These are phyloP conservation scores for Lentinula novae-zelandiae DNA, from an alignment of 1,284 basidiomycete species.

Conservation along the genomic window DNA sequence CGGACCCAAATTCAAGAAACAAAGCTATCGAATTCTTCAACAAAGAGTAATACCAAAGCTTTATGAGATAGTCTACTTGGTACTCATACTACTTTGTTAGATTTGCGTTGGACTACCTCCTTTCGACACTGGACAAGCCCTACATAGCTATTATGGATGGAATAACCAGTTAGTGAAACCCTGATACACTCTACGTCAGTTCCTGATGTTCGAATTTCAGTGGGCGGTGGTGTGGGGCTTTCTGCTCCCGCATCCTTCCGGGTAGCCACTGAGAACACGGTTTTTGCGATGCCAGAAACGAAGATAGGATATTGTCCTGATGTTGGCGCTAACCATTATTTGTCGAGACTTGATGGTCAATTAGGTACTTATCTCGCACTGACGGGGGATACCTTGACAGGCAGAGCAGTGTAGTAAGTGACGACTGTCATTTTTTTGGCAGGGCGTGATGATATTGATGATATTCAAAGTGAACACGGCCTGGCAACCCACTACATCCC, in stretches of 20 bases:
- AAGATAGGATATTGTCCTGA: slow-evolving; percentile 90
- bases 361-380: slow-evolving; percentile 93
- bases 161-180: slow-evolving; percentile 69
- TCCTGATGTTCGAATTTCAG: slow-evolving; percentile 37
- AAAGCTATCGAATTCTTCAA: slow-evolving; percentile 85
- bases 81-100: slow-evolving; percentile 46
- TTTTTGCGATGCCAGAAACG: slow-evolving; percentile 97
- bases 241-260: slow-evolving; percentile 87
- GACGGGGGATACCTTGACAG: slow-evolving; percentile 73
- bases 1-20: slow-evolving; percentile 46
- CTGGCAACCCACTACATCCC: slow-evolving; percentile 90
- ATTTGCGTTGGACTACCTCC: slow-evolving; percentile 85
- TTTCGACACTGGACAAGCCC: slow-evolving; percentile 80
- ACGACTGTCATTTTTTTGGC: not conserved
- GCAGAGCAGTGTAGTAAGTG: slow-evolving; percentile 81
- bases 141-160: slow-evolving; percentile 92
- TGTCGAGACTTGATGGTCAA: slow-evolving; percentile 88
- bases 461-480: slow-evolving; percentile 67
- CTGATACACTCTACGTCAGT: slow-evolving; percentile 14
- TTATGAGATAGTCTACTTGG: slow-evolving; percentile 81
- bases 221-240: slow-evolving; percentile 96
- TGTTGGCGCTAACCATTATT: slow-evolving; percentile 89
- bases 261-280: slow-evolving; percentile 90
- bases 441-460: slow-evolving; percentile 11
- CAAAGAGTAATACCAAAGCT: slow-evolving; percentile 63